A percentile compares a stretch with the other conserved stretches of the same genome.
These are phyloP conservation scores for Fusarium udum DNA, from an alignment of 2,329 filamentous ascomycete species.

Conservation along the genomic window DNA sequence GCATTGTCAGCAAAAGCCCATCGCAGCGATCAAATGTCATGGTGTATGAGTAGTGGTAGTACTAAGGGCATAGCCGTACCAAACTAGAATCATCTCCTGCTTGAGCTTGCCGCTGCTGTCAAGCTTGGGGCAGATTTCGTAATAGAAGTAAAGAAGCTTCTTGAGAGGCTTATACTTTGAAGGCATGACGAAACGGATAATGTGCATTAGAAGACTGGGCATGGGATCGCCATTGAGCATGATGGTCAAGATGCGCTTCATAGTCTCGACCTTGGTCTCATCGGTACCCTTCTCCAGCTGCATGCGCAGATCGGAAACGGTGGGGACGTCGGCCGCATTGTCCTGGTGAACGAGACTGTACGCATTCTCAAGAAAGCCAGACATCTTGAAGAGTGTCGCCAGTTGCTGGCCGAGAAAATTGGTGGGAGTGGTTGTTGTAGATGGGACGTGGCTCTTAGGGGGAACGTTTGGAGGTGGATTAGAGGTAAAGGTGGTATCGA, in stretches of 20 bases:
- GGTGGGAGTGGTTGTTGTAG: constrained; percentile 37
- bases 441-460: constrained; percentile 45
- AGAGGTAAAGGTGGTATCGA: constrained; percentile 41
- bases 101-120: constrained; percentile 93
- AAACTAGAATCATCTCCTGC: constrained; percentile 99
- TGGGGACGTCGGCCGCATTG: constrained; percentile 92
- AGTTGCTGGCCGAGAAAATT: constrained; percentile 35
- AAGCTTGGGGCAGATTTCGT: constrained; percentile 97
- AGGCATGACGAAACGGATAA: constrained; percentile 99
- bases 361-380: constrained; percentile 90
- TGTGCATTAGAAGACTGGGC: constrained; percentile 97
- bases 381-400: constrained; percentile 70
- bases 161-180: constrained; percentile 96
- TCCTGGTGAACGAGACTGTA: constrained; percentile 98
- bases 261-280: constrained; percentile 91
- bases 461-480: constrained; percentile 39
- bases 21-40: not conserved
- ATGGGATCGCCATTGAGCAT: constrained; percentile 99
- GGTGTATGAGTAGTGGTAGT: not conserved
- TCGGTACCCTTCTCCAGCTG: constrained; percentile 95
- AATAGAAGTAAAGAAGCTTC: constrained; percentile 99
- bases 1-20: constrained; percentile 15
- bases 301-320: constrained; percentile 88
- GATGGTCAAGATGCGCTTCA: constrained; percentile 94
- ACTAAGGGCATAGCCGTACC: constrained; percentile 63